Evolutionary conservation across 768 basidiomycete species (phyloP), one percentile per base, ranked within the genome.

Genomic region (Gymnopilus junonius): DNA sequence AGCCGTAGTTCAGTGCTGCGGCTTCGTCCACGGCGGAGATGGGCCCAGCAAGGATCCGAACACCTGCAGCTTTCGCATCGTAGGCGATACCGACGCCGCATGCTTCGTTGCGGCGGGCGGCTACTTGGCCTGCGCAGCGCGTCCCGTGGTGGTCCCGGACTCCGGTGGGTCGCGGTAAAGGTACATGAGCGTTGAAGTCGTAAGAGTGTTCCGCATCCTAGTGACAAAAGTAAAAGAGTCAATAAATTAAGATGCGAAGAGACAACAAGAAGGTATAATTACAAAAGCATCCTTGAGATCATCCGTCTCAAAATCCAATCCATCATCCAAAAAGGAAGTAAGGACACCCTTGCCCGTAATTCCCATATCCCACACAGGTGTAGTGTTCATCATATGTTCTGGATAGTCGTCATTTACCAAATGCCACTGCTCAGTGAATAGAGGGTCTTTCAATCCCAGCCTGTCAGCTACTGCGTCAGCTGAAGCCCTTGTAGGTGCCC

Each of bases 21-120:
- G 97, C 95, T 76, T 99, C 97, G 75, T 99, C 97, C 7, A 91
- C 88, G 73, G 97, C 94, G 1, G 95, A 88, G 67, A 99, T 97
- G 15, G 92, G 87, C 2, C 93, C 96, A 1, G 92, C 95, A 42
- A 99, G 88, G 65, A 99, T 99, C 53, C 97, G 92, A 48, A 98
- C 83, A 21, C 95, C 97, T 27, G 97, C 92, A 62, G 98, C 88
- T 69, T 93, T 93, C 46, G 95, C 88, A 5, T 89, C 80, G 73
- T 97, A 95, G 12, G 97, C 94, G 61, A 99, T 90, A 17, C 97
- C 97, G 17, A 99, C 82, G 29, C 97, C 97, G 69, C 97, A 99
- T 2, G 90, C 91, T 51, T 91, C 85, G 77, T 99, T 99, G 73
- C 91, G 93, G 8, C 84, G 88, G 0, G 97, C 97, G 25, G 92